Evolutionary conservation across 1,284 basidiomycete species (phyloP), one percentile per base, ranked within the genome.

Genomic region (Phellinidium pouzarii): DNA sequence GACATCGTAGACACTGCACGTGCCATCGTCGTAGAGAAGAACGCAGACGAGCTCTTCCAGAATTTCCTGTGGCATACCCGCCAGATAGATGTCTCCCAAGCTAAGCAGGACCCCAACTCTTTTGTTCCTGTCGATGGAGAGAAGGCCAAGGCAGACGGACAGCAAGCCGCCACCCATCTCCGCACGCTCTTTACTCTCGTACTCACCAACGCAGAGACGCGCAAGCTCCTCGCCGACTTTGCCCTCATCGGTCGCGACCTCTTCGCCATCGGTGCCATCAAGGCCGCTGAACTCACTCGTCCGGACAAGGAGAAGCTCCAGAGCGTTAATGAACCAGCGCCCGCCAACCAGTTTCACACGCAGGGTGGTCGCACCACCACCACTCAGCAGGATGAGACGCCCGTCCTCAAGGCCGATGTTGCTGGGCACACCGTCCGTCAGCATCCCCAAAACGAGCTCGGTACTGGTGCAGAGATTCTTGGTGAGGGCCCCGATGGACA

Each of bases 161-260:
- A 84, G 54, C 66, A 78, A 62, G 92, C 91, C 14, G 79, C 86
- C 43, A 76, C 78, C 52, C 89, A 96, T 67, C 77, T 96, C n/a
- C 86, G 91, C 58, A 92, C 91, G 0, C 77, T 96, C 46, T 70
- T 88, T 50, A 79, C 79, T 20, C 84, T 96, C 60, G 77, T 96
- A 62, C 74, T 91, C 59, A 94, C 92, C 65, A 96, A 95, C 72
- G 86, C 85, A 0, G 94, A 96, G 71, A 85, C 90, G 36, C 87
- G 92, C 64, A 96, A 96, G 69, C 83, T 94, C 48, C 68, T 93
- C 51, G 79, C 79, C 29, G 92, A 95, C 69, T 81, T 91, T 60
- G 82, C 82, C 23, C 66, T 91, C 58, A 83, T 94, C 54, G 91
- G 90, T 0, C 87, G 92, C 52, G 91, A 95, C 69, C 74, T 96